Base-by-base conservation (phyloP, 257 asterid species). In the Galeopsis tetrahit region DNA sequence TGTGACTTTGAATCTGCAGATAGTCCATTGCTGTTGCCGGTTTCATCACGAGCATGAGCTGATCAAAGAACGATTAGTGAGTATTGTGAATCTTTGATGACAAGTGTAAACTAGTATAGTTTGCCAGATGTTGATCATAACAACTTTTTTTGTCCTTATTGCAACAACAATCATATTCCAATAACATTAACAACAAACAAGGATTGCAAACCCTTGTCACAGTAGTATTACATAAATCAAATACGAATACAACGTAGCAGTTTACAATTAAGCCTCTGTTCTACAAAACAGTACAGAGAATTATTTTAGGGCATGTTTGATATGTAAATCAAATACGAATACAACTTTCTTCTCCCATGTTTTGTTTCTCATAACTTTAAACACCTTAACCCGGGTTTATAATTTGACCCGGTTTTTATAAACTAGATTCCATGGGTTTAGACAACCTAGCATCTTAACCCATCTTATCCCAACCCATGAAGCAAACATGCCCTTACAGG, bases 1-100 rank as follows among this genome's bases (percentile, higher is more conserved):
- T 80, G 85, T 64, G 66, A 31, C 71, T 86, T 78, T 28, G 87
- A 66, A 10, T 77, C 80, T 36, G 85, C 17, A 58, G 72, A 49
- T 10, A 40, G 56, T 13, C 71, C 76, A 2, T 78, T 71, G 11
- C 5, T 11, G 66, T 21, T 67, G 71, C 48, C 77, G 69, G 79
- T 78, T 46, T 80, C 82, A 49, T 52, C 66, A 10, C 46, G 75
- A 73, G 76, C 73, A 70, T 39, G 67, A 61, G 63, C 92, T 85
- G 78, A 66, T 64, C 7, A 71, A 52, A 48, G 61, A 58, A 35
- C 33, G 40, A 63, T 1, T 10, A 28, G 31, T 2, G 2, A 33
- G 64, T n/a, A 15, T 43, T 51, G 3, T n/a, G 17, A 10, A 40
- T 36, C 58, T 2, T 42, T 63, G 51, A 56, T 10, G 53, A 10